Evolutionary conservation across 139 green algal species (phyloP), one percentile per base, ranked within the genome.

Genomic region (Asterochloris sp.): DNA sequence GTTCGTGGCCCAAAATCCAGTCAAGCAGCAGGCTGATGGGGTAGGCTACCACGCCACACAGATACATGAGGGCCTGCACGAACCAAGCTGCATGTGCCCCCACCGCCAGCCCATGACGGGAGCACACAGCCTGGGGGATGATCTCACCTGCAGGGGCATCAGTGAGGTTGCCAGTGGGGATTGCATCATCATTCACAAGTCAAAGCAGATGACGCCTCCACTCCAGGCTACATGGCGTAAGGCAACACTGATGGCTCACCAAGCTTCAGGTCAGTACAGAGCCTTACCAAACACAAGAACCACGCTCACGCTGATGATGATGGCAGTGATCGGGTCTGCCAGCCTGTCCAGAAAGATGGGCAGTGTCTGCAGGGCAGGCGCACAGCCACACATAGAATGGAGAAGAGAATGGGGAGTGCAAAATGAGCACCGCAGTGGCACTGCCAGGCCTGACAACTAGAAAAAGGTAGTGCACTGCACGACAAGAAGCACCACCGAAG

Each of bases 261-360:
- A 15, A 67, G 47, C 62, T 29, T 81, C 47, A 47, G 23, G 10
- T 24, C 12, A 29, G 54, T 38, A 73, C 15, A 94, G 38, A 66
- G 96, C 91, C 85, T 98, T 94, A 1, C 96, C 96, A 85, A 99
- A 97, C 0, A 98, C 78, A 4, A 98, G 88, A 62, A 98, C 91
- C 9, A 91, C 89, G 10, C 87, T 89, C 1, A 97, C 91, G 19
- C 87, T 94, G 21, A 98, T 69, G 6, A 96, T 54, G 23, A 97
- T 88, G 27, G 94, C 93, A 0, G 88, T 89, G 16, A 93, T 38
- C 0, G 90, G 91, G 79, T 95, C 86, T 13, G 91, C 84, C 74
- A 97, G 85, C 0, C 89, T 83, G 82, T 96, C 89, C 60, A 96
- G 83, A 74, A 96, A 94, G 29, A 97, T 84, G 0, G 93, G 94